Evolutionary conservation across 768 basidiomycete genomes (phyloP).

Genomic region (Botryobasidium botryosum): DNA sequence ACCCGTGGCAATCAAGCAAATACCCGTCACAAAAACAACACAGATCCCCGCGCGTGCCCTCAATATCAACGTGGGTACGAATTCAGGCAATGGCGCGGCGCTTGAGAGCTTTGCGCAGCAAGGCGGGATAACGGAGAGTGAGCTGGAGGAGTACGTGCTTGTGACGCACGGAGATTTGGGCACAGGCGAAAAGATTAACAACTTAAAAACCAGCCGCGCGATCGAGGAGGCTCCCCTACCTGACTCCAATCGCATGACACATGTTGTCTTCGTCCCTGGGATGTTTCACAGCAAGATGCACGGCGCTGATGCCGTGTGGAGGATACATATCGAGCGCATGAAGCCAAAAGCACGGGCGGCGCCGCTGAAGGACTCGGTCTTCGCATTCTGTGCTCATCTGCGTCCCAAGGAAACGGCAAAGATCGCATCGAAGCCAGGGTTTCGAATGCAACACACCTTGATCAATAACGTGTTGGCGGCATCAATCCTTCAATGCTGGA

Average conservation of each 20-base stretch:
- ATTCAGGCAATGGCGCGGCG: background rate
- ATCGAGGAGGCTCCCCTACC: too few relatives aligned
- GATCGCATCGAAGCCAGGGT: slow-evolving; percentile 21
- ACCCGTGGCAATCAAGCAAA: background rate
- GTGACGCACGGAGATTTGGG: background rate
- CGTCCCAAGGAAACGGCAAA: slow-evolving; percentile 21
- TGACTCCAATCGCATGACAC: too few relatives aligned
- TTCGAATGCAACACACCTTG: slow-evolving; percentile 23
- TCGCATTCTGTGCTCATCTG: slow-evolving; percentile 14
- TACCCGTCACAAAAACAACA: background rate
- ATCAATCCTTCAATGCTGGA: slow-evolving; percentile 20
- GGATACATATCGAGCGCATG: slow-evolving; percentile 15
- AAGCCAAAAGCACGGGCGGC: too few relatives aligned
- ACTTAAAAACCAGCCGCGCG: too few relatives aligned
- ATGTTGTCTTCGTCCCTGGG: slow-evolving; percentile 15
- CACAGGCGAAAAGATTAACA: background rate
- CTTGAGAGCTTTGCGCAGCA: background rate
- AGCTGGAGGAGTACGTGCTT: background rate
- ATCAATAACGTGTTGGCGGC: slow-evolving; percentile 20
- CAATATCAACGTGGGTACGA: background rate
- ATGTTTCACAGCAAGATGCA: slow-evolving; percentile 23
- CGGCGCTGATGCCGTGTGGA: slow-evolving; percentile 16
- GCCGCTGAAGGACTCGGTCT: slow-evolving; percentile 14
- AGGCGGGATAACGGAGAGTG: background rate
- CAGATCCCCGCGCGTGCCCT: background rate